These are phyloP conservation scores for Podaxis sp. DNA, from an alignment of 768 basidiomycete genomes.

Conservation along the genomic window DNA sequence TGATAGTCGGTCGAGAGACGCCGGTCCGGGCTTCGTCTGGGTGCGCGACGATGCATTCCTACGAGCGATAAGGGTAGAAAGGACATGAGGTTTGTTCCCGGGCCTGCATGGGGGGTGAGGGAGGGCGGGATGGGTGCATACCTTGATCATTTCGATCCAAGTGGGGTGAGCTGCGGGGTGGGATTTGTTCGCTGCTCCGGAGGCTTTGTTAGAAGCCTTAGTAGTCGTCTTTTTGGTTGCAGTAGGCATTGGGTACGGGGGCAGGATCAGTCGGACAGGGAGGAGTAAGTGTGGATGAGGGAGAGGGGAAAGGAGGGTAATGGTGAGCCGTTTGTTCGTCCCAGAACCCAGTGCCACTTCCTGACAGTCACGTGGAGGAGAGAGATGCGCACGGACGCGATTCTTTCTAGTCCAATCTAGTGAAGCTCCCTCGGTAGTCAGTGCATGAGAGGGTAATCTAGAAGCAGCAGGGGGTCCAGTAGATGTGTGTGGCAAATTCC, in stretches of 20 bases:
- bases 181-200: conserved; percentile 28
- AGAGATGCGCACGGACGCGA: conserved; percentile 25
- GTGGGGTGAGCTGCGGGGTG: conserved; percentile 49
- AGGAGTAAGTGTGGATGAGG: conserved; percentile 14
- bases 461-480: conserved; percentile 7
- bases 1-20: conserved; percentile 79
- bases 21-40: conserved; percentile 69
- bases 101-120: conserved; percentile 5
- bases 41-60: conserved; percentile 72
- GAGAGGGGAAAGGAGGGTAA: conserved; percentile 16
- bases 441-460: background rate
- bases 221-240: conserved; percentile 33
- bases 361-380: conserved; percentile 24
- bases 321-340: conserved; percentile 20
- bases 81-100: conserved; percentile 24
- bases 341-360: conserved; percentile 17
- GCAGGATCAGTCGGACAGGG: conserved; percentile 7
- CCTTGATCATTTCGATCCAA: conserved; percentile 82
- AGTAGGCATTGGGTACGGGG: conserved; percentile 19
- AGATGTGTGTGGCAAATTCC: background rate
- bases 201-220: conserved; percentile 32
- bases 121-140: conserved; percentile 24
- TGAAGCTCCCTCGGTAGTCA: conserved; percentile 1
- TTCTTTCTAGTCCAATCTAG: conserved; percentile 6
- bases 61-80: conserved; percentile 22